Evolutionary conservation across 1,139 yeast genomes (phyloP), one percentile per base, ranked within the genome.

Genomic region (Geotrichum europaeum): DNA sequence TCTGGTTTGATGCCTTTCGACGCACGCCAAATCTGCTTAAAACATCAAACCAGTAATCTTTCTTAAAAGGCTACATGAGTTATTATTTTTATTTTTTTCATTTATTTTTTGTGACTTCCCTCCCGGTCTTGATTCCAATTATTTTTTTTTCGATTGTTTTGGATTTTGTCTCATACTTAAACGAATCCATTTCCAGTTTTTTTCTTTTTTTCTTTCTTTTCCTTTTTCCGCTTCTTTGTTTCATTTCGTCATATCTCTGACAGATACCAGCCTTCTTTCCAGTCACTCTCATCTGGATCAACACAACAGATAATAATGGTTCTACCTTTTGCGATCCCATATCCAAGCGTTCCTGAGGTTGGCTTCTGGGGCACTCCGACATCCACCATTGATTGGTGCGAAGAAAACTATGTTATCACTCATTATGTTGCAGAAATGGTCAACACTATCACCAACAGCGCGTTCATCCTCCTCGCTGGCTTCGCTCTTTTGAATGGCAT

Each of bases 351-450:
- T 32, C 72, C 72, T 7, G 68, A 65, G 52, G 54, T 61, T 13
- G 73, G 73, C n/a, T 70, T 56, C 63, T 70, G 73, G 73, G 73
- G 73, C n/a, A 60, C 60, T 36, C 69, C 67, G 70, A 77, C 79
- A 2, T 69, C 96, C 40, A 89, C 97, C 36, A 91, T 91, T 59
- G 97, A 91, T 70, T 91, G 97, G 97, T 91, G 97, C 75, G 97
- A 91, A 73, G 97, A 91, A 72, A 92, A 91, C 75, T 91, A 91
- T 71, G 94, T 90, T 12, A 88, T 91, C 10, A 82, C 92, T n/a
- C 79, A 79, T 22, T 91, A 87, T 69, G 79, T 91, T 60, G 97
- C 97, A n/a, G 97, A 91, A 72, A 86, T 89, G 60, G 79, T 91
- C 62, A 91, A 91, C 70, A 88, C 97, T 5, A 70, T 83, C 57